Evolutionary conservation across 371 early-diverging fungal species (phyloP).

Genomic region (Mortierella sp.): DNA sequence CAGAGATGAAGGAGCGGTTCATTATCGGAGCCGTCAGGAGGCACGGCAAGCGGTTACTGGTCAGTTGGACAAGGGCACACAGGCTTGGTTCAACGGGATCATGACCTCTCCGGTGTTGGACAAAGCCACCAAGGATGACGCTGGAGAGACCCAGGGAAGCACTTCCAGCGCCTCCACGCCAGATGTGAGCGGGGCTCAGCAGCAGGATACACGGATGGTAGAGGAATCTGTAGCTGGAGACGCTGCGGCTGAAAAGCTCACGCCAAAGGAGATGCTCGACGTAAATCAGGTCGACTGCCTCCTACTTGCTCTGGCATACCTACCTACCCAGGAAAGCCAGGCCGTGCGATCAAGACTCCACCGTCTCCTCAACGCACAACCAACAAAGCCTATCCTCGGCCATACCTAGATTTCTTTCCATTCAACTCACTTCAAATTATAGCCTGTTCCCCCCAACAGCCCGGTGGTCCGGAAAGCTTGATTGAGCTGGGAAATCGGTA

Average conservation of each 20-base stretch:
- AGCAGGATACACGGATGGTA: neutral
- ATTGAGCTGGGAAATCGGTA: too few relatives aligned
- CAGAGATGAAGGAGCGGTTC: neutral
- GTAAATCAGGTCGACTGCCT: slow-evolving; percentile 31
- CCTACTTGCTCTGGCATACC: slow-evolving; percentile 20
- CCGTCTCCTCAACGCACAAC: neutral
- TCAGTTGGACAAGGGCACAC: slow-evolving; percentile 28
- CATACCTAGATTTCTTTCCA: neutral
- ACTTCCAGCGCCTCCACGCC: too few relatives aligned
- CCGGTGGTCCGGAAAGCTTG: too few relatives aligned
- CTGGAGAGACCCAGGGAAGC: neutral
- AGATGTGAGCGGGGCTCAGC: neutral
- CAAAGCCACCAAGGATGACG: neutral
- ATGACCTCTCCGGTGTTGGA: neutral
- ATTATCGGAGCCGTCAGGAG: neutral
- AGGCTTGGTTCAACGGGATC: slow-evolving; percentile 33
- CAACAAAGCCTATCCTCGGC: neutral
- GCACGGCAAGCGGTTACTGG: neutral
- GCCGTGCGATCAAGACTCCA: slow-evolving; percentile 23
- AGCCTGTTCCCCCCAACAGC: too few relatives aligned
- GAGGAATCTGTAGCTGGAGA: neutral
- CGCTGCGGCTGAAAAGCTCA: too few relatives aligned
- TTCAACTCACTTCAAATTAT: too few relatives aligned
- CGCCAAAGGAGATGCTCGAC: slow-evolving; percentile 12
- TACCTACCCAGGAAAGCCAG: slow-evolving; percentile 47